Evolutionary conservation across 73 alveolate genomes (phyloP).

Genomic region (Durusdinium trenchii): DNA sequence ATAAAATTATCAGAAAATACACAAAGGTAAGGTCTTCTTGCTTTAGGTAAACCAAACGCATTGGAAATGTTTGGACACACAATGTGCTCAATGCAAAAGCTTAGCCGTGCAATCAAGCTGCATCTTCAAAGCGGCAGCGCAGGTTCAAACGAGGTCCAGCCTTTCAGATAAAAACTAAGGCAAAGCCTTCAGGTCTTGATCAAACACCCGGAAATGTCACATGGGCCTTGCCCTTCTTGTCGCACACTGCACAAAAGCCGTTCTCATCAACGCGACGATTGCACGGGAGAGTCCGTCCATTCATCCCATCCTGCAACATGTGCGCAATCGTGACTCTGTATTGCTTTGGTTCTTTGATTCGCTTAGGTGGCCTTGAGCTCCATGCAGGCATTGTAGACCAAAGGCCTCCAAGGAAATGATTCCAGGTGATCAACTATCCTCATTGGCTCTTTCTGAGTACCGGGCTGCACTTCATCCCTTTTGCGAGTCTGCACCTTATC

Average conservation of each 20-base stretch:
- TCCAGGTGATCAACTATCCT: neutral
- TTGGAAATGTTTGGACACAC: neutral
- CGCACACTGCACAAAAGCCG: conserved; percentile 80
- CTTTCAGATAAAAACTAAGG: neutral
- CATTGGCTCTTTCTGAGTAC: neutral
- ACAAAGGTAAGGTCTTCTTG: too few relatives aligned
- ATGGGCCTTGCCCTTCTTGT: conserved; percentile 58
- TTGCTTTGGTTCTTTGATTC: neutral
- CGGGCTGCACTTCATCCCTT: conserved; percentile 72
- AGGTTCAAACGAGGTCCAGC: conserved; percentile 71
- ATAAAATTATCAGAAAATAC: too few relatives aligned
- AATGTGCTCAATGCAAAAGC: too few relatives aligned
- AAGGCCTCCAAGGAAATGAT: conserved; percentile 2
- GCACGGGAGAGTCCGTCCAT: conserved; percentile 71
- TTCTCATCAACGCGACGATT: conserved; percentile 88
- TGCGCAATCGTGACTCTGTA: neutral
- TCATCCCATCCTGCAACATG: conserved; percentile 1
- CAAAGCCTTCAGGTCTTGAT: neutral
- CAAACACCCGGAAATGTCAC: neutral
- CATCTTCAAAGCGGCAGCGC: conserved; percentile 93
- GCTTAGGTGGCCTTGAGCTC: conserved; percentile 60
- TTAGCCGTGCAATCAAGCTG: neutral
- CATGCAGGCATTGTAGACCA: conserved; percentile 64
- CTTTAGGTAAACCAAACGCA: neutral
- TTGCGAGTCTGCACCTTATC: conserved; percentile 73